phyloP scores from a whole-genome alignment of 441 rosid species.

The Capsella rubella region DNA sequence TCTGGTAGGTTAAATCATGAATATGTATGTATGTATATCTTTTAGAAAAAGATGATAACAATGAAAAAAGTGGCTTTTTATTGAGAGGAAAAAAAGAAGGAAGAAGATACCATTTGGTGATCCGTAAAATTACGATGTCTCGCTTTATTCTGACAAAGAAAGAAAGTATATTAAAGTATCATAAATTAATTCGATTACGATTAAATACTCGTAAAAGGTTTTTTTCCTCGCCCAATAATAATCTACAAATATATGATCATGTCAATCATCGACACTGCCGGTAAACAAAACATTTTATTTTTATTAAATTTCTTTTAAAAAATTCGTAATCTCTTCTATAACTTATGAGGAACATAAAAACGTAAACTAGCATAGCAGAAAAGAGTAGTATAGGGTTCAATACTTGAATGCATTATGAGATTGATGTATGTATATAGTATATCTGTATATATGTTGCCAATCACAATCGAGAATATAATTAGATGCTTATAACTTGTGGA shows the following conservation, averaged over 20 bases:
- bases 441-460: slow-evolving; percentile 21
- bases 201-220: background rate
- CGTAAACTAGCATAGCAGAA: background rate
- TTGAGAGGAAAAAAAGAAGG: background rate
- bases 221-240: too few relatives aligned
- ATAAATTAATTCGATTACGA: background rate
- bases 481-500: slow-evolving; percentile 63
- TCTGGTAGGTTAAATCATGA: slow-evolving; percentile 22
- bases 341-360: background rate
- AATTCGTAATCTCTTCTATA: background rate
- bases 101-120: slow-evolving; percentile 24
- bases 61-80: slow-evolving; percentile 33
- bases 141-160: slow-evolving; percentile 38
- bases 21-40: slow-evolving; percentile 2
- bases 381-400: background rate
- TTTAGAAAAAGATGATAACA: slow-evolving; percentile 17
- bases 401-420: background rate
- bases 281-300: background rate
- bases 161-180: background rate
- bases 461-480: slow-evolving; percentile 50
- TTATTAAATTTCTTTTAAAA: background rate
- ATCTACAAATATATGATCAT: too few relatives aligned
- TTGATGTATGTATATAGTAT: background rate
- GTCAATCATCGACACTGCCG: background rate
- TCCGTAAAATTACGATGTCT: slow-evolving; percentile 32